These are phyloP conservation scores for Aspergillus eucalypticola DNA, from an alignment of 2,329 filamentous ascomycete species.

Conservation along the genomic window DNA sequence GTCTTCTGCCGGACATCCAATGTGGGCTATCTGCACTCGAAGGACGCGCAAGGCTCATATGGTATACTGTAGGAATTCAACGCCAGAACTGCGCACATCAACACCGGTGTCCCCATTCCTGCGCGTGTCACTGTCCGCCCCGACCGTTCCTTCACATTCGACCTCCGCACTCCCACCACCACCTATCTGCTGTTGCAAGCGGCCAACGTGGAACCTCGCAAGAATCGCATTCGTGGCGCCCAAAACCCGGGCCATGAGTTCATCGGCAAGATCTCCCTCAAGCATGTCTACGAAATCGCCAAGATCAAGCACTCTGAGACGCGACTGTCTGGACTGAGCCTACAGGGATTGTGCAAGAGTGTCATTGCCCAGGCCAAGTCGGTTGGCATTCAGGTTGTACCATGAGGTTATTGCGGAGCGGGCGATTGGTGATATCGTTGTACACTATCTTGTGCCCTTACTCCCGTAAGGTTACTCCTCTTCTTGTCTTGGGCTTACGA, in stretches of 20 bases:
- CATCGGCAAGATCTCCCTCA: conserved; percentile 84
- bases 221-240: conserved; percentile 75
- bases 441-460: conserved; percentile 16
- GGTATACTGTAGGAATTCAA: conserved; percentile 82
- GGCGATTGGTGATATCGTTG: conserved; percentile 10
- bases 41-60: conserved; percentile 6
- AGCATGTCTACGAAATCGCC: conserved; percentile 97
- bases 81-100: conserved; percentile 83
- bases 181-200: conserved; percentile 85
- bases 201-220: conserved; percentile 69
- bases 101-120: conserved; percentile 79
- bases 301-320: conserved; percentile 87
- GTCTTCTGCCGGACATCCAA: not conserved
- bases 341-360: conserved; percentile 71
- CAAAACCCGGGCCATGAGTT: conserved; percentile 71
- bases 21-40: not conserved
- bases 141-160: conserved; percentile 90
- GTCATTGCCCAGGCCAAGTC: conserved; percentile 75
- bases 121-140: conserved; percentile 88
- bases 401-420: conserved; percentile 44
- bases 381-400: conserved; percentile 70
- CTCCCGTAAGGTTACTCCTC: conserved; percentile 14
- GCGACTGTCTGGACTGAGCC: conserved; percentile 68
- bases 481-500: conserved; percentile 19
- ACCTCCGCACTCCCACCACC: conserved; percentile 90